Conservation (phyloP, 768 basidiomycete genomes). For the Krasilnikovozyma curviuscula region DNA sequence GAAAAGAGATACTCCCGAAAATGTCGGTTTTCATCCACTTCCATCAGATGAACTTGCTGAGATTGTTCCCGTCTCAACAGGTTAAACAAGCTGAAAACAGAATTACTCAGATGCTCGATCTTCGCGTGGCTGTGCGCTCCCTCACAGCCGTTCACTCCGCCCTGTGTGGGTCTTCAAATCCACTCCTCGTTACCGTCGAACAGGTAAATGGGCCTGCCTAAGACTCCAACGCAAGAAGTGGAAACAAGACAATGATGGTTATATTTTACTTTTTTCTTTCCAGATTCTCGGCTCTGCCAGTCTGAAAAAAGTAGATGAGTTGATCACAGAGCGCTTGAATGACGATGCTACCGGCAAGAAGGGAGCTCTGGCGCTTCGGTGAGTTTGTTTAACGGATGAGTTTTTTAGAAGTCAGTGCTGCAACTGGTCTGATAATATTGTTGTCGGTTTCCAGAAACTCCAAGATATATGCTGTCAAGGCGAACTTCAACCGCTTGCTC, state of each 20-base stretch:
- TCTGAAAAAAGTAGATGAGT: slow-evolving; percentile 39
- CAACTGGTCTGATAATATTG: background rate
- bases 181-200: too few relatives aligned
- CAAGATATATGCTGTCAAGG: slow-evolving; percentile 77
- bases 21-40: background rate
- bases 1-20: slow-evolving; percentile 11
- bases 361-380: slow-evolving; percentile 1
- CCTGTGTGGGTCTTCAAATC: too few relatives aligned
- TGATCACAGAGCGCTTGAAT: slow-evolving; percentile 7
- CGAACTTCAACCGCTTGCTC: slow-evolving; percentile 60
- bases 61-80: slow-evolving; percentile 31
- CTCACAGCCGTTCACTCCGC: slow-evolving; percentile 46
- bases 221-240: too few relatives aligned
- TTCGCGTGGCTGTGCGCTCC: slow-evolving; percentile 51
- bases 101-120: slow-evolving; percentile 56
- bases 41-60: slow-evolving; percentile 52
- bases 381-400: too few relatives aligned
- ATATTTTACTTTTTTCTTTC: background rate
- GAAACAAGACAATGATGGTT: too few relatives aligned
- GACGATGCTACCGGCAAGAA: slow-evolving; percentile 4
- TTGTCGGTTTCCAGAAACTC: slow-evolving; percentile 35
- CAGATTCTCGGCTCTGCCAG: slow-evolving; percentile 62
- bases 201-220: too few relatives aligned
- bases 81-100: slow-evolving; percentile 49
- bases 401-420: background rate